Evolutionary conservation across 495 filamentous ascomycete genomes (phyloP), one percentile per base, ranked within the genome.

Genomic region (Neurospora cerealis): DNA sequence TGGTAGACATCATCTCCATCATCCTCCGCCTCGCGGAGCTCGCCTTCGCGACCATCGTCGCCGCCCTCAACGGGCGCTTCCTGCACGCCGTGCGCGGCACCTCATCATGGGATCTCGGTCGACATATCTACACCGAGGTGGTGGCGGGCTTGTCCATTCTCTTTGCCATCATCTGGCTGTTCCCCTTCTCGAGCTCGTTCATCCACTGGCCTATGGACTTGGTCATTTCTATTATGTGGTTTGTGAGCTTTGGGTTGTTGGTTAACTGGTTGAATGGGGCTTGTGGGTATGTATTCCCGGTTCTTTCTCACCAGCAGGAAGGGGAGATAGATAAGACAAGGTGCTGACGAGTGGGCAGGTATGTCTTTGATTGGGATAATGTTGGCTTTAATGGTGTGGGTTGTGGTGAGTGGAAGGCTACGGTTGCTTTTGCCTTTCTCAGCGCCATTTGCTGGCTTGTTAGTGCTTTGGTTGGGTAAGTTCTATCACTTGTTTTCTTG

Each of bases 331-430:
- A 28, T 17, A 4, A 39, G 19, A 42, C 72, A 19, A 19, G 72
- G n/a, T 48, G 39, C 32, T 38, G 9, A 44, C 10, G 2, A 32
- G 8, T 24, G 15, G 21, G 10, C 81, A 87, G 89, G 72, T 95
- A 92, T 78, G 93, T 97, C 13, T 95, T 97, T 6, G 92, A 98
- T 80, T 97, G 96, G 70, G 91, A 94, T 77, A 93, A 96, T 78
- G 92, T 98, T 62, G 93, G 93, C 3, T 94, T 94, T 7, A 89
- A 96, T 76, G 91, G 89, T 73, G 88, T 88, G 60, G 94, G 81
- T 10, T 93, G 90, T 77, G 79, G 84, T 42, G 84, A 88, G 72
- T 91, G 88, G 89, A 92, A 90, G 81, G 88, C 90, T 17, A 85
- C 86, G 42, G 85, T 91, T 75, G 91, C 90, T 1, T 92, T 93